Percentiles rank a stretch among this genome's conserved stretches.
These are phyloP conservation scores for Pelargonium fulgidum DNA, from an alignment of 441 rosid genomes.

Conservation along the genomic window DNA sequence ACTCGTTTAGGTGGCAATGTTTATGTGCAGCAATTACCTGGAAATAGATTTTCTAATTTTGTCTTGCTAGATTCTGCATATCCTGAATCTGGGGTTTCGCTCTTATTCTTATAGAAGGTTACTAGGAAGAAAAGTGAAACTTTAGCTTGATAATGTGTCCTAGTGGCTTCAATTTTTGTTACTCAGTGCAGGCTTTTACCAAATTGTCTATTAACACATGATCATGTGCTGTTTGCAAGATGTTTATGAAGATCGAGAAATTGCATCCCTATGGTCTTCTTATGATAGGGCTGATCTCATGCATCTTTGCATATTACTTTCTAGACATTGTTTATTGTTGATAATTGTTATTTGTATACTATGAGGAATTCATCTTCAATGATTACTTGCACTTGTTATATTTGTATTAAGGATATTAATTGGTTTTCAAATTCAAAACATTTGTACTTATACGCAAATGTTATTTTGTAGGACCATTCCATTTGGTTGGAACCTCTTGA, in stretches of 20 bases:
- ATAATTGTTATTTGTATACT: neutral
- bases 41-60: neutral
- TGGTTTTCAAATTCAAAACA: neutral
- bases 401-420: neutral
- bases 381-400: neutral
- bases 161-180: neutral
- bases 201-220: neutral
- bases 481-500: constrained; percentile 88
- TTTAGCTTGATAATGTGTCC: too few species aligned
- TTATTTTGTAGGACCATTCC: constrained; percentile 77
- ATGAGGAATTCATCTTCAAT: neutral
- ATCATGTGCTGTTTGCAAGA: neutral
- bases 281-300: neutral
- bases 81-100: neutral
- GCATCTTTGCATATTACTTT: neutral
- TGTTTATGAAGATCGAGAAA: neutral
- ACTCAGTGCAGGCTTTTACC: neutral
- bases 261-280: neutral
- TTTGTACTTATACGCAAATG: constrained; percentile 6
- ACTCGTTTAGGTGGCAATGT: neutral
- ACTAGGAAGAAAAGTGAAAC: neutral
- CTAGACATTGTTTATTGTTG: neutral
- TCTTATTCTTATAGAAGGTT: neutral
- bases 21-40: neutral
- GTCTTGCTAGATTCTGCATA: neutral